phyloP scores from a whole-genome alignment of 441 rosid species.

The Capsella rubella region DNA sequence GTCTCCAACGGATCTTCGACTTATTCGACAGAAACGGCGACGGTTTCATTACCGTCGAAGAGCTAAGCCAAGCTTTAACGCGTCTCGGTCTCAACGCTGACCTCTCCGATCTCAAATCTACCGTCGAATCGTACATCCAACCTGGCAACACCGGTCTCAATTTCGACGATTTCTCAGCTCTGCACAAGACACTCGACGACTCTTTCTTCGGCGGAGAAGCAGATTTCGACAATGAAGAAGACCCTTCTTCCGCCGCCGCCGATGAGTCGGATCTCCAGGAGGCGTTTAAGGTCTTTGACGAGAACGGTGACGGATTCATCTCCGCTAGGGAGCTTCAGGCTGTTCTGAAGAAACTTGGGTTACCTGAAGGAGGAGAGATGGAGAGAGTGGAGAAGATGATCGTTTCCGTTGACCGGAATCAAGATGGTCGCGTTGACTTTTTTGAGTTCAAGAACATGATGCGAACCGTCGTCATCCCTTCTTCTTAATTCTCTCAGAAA shows the following conservation, averaged over 20 bases:
- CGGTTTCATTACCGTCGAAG: constrained; percentile 64
- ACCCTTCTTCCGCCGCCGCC: constrained; percentile 38
- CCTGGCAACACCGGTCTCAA: constrained; percentile 65
- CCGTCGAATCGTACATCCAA: constrained; percentile 58
- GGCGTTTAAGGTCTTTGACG: constrained; percentile 96
- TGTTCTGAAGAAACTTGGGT: constrained; percentile 74
- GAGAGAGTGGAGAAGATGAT: constrained; percentile 85
- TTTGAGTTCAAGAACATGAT: constrained; percentile 93
- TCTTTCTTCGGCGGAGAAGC: constrained; percentile 51
- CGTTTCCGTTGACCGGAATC: constrained; percentile 72
- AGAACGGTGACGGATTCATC: constrained; percentile 84
- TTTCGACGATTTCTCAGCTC: constrained; percentile 66
- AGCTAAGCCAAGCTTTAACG: constrained; percentile 67
- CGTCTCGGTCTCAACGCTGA: constrained; percentile 77
- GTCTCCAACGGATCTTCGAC: constrained; percentile 85
- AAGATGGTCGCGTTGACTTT: constrained; percentile 88
- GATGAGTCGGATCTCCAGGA: constrained; percentile 72
- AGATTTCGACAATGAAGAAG: constrained; percentile 26
- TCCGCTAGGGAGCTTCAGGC: constrained; percentile 77
- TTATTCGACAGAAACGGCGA: constrained; percentile 86
- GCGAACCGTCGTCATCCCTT: constrained; percentile 61
- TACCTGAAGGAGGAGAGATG: constrained; percentile 75
- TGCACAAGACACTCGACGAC: constrained; percentile 69
- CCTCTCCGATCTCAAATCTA: constrained; percentile 65
- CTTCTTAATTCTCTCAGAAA: constrained; percentile 41